Percentiles rank a stretch among this genome's conserved stretches.
These are phyloP conservation scores for Perilla frutescens DNA, from an alignment of 257 asterid species.

Conservation along the genomic window DNA sequence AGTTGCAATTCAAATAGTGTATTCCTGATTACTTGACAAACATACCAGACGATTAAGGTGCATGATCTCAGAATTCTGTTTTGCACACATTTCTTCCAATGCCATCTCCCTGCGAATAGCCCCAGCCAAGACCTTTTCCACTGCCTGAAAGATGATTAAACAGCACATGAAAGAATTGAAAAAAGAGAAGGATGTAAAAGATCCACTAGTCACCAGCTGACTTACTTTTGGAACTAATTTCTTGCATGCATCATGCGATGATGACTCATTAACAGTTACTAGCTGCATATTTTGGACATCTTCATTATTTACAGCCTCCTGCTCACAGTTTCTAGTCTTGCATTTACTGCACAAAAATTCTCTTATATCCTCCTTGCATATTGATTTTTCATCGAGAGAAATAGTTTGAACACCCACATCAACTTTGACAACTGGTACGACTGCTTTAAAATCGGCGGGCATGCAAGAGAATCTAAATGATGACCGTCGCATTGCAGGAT, in stretches of 20 bases:
- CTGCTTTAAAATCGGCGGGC: slow-evolving; percentile 60
- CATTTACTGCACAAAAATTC: slow-evolving; percentile 69
- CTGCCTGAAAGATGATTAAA: slow-evolving; percentile 68
- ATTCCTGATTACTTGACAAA: slow-evolving; percentile 29
- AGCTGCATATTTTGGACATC: slow-evolving; percentile 78
- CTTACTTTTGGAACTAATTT: slow-evolving; percentile 87
- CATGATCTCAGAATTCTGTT: slow-evolving; percentile 80
- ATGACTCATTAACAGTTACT: slow-evolving; percentile 65
- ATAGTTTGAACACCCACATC: slow-evolving; percentile 88
- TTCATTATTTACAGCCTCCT: slow-evolving; percentile 45
- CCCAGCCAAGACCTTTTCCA: slow-evolving; percentile 95
- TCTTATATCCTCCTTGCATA: slow-evolving; percentile 39
- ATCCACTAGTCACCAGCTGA: slow-evolving; percentile 30
- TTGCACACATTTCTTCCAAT: slow-evolving; percentile 81
- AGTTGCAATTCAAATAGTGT: background rate
- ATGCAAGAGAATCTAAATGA: slow-evolving; percentile 78
- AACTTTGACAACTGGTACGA: slow-evolving; percentile 63
- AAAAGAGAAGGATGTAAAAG: slow-evolving; percentile 33
- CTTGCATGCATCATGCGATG: slow-evolving; percentile 55
- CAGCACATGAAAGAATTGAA: slow-evolving; percentile 34
- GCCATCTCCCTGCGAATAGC: slow-evolving; percentile 99
- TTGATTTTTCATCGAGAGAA: slow-evolving; percentile 43
- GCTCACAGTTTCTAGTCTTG: slow-evolving; percentile 50
- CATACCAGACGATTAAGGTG: slow-evolving; percentile 92
- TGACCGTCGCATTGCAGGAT: slow-evolving; percentile 74